phyloP scores from a whole-genome alignment of 441 rosid genomes.

The Isatis lusitanica region DNA sequence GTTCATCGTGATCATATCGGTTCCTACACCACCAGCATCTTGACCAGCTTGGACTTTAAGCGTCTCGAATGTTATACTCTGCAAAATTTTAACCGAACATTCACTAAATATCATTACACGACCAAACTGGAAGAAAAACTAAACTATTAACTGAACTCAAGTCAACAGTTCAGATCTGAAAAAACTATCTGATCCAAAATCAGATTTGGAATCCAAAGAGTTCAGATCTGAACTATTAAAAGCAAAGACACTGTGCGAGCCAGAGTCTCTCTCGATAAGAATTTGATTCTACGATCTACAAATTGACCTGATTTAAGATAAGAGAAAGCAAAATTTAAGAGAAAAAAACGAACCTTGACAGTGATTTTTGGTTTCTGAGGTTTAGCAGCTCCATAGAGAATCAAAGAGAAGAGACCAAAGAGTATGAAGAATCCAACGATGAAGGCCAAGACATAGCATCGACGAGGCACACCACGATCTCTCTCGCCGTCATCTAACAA shows the following conservation, averaged over 20 bases:
- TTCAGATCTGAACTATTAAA: too few species aligned
- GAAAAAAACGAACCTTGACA: constrained; percentile 47
- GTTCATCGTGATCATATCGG: constrained; percentile 81
- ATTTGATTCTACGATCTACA: too few species aligned
- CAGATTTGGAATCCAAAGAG: not conserved
- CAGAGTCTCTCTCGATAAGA: too few species aligned
- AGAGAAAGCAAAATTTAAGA: too few species aligned
- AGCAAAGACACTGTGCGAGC: too few species aligned
- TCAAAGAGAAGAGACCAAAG: constrained; percentile 77
- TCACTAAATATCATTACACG: not conserved
- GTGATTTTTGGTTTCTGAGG: constrained; percentile 86
- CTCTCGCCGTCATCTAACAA: constrained; percentile 77
- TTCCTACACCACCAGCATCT: constrained; percentile 83
- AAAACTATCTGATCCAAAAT: not conserved
- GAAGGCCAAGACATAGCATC: constrained; percentile 79
- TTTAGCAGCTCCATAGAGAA: constrained; percentile 84
- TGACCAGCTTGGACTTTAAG: constrained; percentile 88
- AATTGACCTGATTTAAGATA: too few species aligned
- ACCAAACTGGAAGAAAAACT: not conserved
- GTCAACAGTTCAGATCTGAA: not conserved
- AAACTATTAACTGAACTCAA: too few species aligned
- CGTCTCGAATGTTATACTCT: constrained; percentile 79
- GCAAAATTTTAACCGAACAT: constrained; percentile 2
- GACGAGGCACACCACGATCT: constrained; percentile 61
- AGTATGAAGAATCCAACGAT: constrained; percentile 70